Evolutionary conservation across 1,284 basidiomycete genomes (phyloP), one percentile per base, ranked within the genome.

Genomic region (Sanghuangporus baumii): DNA sequence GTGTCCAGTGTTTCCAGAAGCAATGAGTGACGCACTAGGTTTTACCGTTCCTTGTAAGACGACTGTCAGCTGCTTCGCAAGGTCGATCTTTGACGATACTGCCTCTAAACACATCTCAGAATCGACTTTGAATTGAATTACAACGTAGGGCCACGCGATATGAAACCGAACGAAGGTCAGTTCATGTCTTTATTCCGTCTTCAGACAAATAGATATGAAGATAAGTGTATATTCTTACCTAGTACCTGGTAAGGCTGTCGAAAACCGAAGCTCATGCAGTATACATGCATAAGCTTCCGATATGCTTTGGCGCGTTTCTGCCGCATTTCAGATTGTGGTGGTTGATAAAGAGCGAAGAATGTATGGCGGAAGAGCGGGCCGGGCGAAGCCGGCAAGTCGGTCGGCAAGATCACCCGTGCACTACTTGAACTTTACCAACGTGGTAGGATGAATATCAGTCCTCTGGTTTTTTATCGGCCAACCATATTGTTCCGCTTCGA

Each of bases 291-390:
- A 55, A 95, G 88, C 72, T 94, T 93, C 70, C 89, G 86, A 75
- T 96, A 96, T 1, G 87, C 84, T 76, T 98, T 98, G 52, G 94
- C 91, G 72, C 95, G 82, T 76, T 93, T 96, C 77, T 96, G 93
- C 64, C 94, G 81, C 95, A 98, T 98, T 40, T 64, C 73, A 37
- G 12, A 11, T 20, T 16, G 43, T n/a, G 2, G 38, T 16, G 6
- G 9, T 31, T 41, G 38, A 12, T 18, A 18, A 37, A 36, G 52
- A 36, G 52, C 14, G 4, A 37, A 16, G 6, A 14, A 36, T 8
- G 7, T 5, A 31, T 5, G 47, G 9, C 48, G 48, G 48, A 20
- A 16, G 26, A 11, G 48, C 48, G 48, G 48, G 18, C 48, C 48
- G 48, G 48, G 20, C 20, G 16, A n/a, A n/a, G 43, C 43, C 43